These are phyloP conservation scores for Diplotaxis tenuifolia DNA, from an alignment of 345 rosid genomes.

Conservation along the genomic window DNA sequence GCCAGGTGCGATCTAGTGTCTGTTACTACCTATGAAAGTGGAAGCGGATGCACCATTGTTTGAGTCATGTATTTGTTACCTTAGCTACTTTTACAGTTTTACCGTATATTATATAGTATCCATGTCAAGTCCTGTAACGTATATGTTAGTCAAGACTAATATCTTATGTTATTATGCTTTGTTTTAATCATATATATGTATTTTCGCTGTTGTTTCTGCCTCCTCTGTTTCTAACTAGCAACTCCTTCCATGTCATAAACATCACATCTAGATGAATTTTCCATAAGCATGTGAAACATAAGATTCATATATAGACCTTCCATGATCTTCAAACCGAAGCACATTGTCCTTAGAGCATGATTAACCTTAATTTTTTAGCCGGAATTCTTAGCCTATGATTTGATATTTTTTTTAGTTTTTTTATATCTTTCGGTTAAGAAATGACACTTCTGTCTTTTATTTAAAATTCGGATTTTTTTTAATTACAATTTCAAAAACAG, in stretches of 20 bases:
- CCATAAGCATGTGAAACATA: not conserved
- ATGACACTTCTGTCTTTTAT: too few species aligned
- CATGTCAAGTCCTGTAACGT: slow-evolving; percentile 10
- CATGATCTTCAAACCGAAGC: not conserved
- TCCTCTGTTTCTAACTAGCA: slow-evolving; percentile 7
- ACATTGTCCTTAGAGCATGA: too few species aligned
- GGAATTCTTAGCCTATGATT: too few species aligned
- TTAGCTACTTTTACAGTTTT: not conserved
- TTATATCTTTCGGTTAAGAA: too few species aligned
- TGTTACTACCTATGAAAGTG: slow-evolving; percentile 34
- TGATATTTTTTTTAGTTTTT: too few species aligned
- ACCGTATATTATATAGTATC: slow-evolving; percentile 7
- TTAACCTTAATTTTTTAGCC: too few species aligned
- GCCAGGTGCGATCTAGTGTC: slow-evolving; percentile 34
- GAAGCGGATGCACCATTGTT: slow-evolving; percentile 39
- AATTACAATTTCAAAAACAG: too few species aligned
- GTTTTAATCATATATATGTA: not conserved
- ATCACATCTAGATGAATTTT: not conserved
- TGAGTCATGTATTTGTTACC: slow-evolving; percentile 12
- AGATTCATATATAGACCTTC: not conserved
- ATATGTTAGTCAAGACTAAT: slow-evolving; percentile 4
- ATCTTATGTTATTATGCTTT: not conserved
- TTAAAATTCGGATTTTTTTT: too few species aligned
- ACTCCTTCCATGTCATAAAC: not conserved
- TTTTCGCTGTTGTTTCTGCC: slow-evolving; percentile 10